Evolutionary conservation across 768 basidiomycete genomes (phyloP).

Genomic region (Suillus subalutaceus): DNA sequence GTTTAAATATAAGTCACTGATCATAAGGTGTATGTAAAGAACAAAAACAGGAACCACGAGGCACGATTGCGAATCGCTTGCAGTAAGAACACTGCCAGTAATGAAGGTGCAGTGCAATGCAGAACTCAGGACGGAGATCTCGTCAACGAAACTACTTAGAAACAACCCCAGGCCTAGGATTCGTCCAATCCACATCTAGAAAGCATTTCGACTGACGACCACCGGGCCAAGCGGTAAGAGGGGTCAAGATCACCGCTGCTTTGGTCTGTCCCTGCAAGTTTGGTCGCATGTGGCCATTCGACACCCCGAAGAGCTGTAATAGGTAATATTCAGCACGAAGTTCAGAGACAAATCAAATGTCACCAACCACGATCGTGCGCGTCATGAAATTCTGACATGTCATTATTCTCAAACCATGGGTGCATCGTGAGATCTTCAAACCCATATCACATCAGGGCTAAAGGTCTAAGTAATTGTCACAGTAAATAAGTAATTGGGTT

Average conservation of each 20-base stretch:
- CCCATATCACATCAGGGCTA: background rate
- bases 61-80: too few relatives aligned
- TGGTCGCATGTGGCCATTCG: background rate
- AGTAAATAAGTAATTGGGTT: background rate
- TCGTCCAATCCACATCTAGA: constrained; percentile 1
- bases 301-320: constrained; percentile 2
- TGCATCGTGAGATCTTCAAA: background rate
- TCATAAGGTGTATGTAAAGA: too few relatives aligned
- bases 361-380: constrained; percentile 23
- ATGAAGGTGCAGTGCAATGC: too few relatives aligned
- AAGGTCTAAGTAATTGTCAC: background rate
- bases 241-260: background rate
- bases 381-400: constrained; percentile 26
- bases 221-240: background rate
- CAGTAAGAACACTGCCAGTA: too few relatives aligned
- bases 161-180: constrained; percentile 3
- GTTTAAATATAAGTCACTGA: too few relatives aligned
- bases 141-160: too few relatives aligned
- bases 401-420: constrained; percentile 14
- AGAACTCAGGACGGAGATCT: too few relatives aligned
- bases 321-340: background rate
- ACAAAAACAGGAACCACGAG: too few relatives aligned
- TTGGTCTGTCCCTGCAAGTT: background rate
- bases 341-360: background rate
- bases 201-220: background rate